A percentile compares a stretch with the other conserved stretches of the same genome.
Conservation (phyloP, 1,284 basidiomycete genomes). For the Paramarasmius palmivorus region DNA sequence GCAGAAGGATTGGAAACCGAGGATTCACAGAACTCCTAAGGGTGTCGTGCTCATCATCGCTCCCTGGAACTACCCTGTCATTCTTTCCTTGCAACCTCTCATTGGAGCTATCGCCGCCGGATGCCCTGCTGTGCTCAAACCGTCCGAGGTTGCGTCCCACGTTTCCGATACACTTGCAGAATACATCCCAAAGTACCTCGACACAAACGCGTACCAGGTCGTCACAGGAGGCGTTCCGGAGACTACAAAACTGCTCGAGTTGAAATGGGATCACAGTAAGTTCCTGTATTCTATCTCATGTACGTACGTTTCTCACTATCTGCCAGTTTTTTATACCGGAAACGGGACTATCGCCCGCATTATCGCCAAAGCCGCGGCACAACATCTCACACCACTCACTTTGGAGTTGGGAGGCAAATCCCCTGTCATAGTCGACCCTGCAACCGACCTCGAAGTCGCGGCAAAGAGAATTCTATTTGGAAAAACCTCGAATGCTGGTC, state of each 20-base stretch:
- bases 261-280: constrained; percentile 34
- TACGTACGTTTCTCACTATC: background rate
- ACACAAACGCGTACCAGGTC: constrained; percentile 43
- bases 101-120: constrained; percentile 61
- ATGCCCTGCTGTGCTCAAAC: constrained; percentile 56
- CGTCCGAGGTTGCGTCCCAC: constrained; percentile 57
- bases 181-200: constrained; percentile 63
- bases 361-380: constrained; percentile 67
- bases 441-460: constrained; percentile 38
- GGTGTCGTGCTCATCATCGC: constrained; percentile 45
- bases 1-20: constrained; percentile 41
- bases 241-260: constrained; percentile 49
- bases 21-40: constrained; percentile 52
- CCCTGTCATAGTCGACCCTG: constrained; percentile 54
- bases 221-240: constrained; percentile 60
- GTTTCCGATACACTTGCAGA: constrained; percentile 50
- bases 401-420: constrained; percentile 50
- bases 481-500: constrained; percentile 55
- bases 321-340: constrained; percentile 46
- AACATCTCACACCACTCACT: constrained; percentile 72
- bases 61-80: constrained; percentile 45
- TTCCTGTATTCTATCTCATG: constrained; percentile 13
- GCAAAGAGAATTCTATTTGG: constrained; percentile 52
- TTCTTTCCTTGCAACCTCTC: constrained; percentile 34
- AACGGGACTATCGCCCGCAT: constrained; percentile 59